Evolutionary conservation across 2,329 filamentous ascomycete genomes (phyloP).

Genomic region (Daldinia sp.): DNA sequence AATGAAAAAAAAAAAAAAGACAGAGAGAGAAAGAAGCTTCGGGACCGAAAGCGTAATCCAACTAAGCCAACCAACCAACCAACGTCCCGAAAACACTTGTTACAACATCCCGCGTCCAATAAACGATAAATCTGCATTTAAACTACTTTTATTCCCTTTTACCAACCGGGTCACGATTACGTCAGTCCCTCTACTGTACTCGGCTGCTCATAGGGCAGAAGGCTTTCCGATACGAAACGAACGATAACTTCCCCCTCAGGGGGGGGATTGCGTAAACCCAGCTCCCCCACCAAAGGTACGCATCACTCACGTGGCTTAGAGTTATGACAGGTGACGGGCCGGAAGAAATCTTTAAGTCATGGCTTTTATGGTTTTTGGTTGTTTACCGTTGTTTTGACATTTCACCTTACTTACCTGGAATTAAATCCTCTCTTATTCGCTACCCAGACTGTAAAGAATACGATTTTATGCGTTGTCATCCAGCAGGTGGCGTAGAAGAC

Average conservation of each 20-base stretch:
- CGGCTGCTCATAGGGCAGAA: neutral
- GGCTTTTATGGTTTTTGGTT: neutral
- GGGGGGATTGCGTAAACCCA: neutral
- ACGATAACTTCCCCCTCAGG: too few relatives aligned
- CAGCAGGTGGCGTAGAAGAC: neutral
- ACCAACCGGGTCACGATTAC: neutral
- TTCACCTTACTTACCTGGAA: neutral
- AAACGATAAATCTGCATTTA: neutral
- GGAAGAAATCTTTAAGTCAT: neutral
- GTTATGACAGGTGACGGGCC: neutral
- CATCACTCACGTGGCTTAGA: neutral
- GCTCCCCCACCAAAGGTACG: neutral
- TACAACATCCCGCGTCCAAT: conserved; percentile 10
- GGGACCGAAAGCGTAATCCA: conserved; percentile 31
- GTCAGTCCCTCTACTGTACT: neutral
- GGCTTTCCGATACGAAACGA: neutral
- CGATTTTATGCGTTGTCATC: too few relatives aligned
- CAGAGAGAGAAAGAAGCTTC: conserved; percentile 6
- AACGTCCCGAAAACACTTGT: neutral
- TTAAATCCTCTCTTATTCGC: too few relatives aligned
- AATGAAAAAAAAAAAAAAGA: too few relatives aligned
- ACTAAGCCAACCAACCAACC: conserved; percentile 11
- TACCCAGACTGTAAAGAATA: too few relatives aligned
- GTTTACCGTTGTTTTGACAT: neutral
- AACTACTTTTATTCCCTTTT: neutral